Evolutionary conservation across 495 filamentous ascomycete species (phyloP).

Genomic region (Aspergillus mulundensis): DNA sequence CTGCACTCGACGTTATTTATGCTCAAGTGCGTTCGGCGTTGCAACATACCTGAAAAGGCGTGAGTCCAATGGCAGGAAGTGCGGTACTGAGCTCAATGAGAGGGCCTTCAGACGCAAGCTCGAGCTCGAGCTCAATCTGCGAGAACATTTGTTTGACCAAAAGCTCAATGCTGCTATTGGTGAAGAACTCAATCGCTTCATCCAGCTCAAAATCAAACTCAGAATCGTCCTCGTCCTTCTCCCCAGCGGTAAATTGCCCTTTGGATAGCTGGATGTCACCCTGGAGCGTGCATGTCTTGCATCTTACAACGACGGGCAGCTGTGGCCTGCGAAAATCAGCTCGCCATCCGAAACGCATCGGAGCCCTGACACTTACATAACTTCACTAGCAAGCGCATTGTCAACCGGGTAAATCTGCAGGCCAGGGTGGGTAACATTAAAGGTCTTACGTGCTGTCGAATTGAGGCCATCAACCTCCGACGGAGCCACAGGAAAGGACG

Average conservation of each 20-base stretch:
- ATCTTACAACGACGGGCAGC: conserved; percentile 15
- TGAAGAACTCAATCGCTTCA: conserved; percentile 17
- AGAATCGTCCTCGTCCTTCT: background rate
- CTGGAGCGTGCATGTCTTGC: conserved; percentile 28
- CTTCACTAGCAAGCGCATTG: background rate
- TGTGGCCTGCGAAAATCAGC: background rate
- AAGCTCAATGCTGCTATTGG: conserved; percentile 25
- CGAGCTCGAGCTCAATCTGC: conserved; percentile 26
- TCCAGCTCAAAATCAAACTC: background rate
- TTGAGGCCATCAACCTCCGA: background rate
- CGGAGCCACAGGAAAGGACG: background rate
- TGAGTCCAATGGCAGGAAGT: conserved; percentile 24
- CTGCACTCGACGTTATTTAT: background rate
- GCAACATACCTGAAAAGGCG: conserved; percentile 21
- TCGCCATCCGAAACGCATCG: background rate
- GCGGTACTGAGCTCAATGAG: conserved; percentile 8
- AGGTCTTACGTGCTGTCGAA: background rate
- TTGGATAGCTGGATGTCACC: conserved; percentile 24
- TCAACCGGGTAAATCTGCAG: background rate
- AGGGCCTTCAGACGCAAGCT: conserved; percentile 10
- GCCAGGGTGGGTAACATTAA: background rate
- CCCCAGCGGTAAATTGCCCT: conserved; percentile 18
- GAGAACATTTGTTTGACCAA: conserved; percentile 19
- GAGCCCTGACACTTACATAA: background rate
- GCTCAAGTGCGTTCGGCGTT: background rate